Base-by-base conservation (phyloP, 352 stramenopile genomes). In the Phytopythium helicoides region DNA sequence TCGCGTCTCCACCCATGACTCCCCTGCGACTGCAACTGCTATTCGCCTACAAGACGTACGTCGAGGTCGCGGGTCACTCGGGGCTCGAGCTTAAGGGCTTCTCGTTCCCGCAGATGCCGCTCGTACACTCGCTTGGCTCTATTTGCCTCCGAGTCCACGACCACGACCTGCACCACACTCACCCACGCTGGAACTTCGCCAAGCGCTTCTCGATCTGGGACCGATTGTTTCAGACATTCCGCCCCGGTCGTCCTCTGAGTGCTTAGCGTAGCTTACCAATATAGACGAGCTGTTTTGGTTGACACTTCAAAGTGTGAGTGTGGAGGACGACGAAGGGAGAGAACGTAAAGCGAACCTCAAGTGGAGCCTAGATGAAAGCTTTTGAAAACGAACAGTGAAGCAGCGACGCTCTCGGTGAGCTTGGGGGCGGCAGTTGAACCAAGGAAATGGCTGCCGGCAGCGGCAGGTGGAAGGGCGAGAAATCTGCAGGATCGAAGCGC, bases 201-300 rank as follows among this genome's bases (percentile, higher is more conserved):
- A 96, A 96, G 69, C 77, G 87, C 1, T 96, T 96, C 52, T 77
- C 83, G 14, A 49, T 95, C 19, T 96, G 87, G 87, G 87, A 96
- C 62, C 86, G 86, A 34, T 34, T 92, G 37, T 96, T 96, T 56
- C 34, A 58, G 4, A 96, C 87, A 14, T 95, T 92, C 65, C 77
- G 65, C 12, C 58, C 68, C 0, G 73, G 67, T 1, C 62, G 37
- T 19, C 47, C 51, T 10, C 47, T 66, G 35, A 38, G 44, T 18
- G 28, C 4, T 8, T 25, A 28, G n/a, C n/a, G n/a, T n/a, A n/a
- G n/a, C n/a, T n/a, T n/a, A 16, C n/a, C 18, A 50, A 50, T 36
- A 47, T 47, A 47, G 39, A 46, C 18, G 21, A 44, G 38, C 6
- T 26, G 38, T 10, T 33, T 33, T 10, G 28, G 28, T 33, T 33